phyloP scores from a whole-genome alignment of 2,329 filamentous ascomycete species.

The Trichophyton schoenleinii region DNA sequence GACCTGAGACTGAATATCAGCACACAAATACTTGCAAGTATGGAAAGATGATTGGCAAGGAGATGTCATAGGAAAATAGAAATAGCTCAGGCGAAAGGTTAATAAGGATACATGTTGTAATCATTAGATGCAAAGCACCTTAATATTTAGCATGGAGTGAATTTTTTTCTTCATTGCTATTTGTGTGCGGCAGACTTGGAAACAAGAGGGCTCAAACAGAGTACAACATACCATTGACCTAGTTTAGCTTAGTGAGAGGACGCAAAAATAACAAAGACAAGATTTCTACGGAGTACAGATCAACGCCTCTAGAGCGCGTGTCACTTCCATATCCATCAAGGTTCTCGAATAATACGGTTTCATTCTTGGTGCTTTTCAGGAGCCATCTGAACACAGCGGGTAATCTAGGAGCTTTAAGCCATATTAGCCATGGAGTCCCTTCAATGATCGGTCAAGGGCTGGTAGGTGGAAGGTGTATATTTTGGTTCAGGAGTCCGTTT shows the following conservation, averaged over 20 bases:
- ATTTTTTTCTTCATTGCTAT: constrained; percentile 18
- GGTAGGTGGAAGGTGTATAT: not conserved
- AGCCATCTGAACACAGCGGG: not conserved
- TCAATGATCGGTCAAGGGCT: not conserved
- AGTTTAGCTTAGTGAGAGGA: not conserved
- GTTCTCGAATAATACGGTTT: not conserved
- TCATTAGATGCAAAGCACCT: constrained; percentile 39
- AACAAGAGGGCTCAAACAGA: not conserved
- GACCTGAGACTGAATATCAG: not conserved
- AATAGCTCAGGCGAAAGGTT: constrained; percentile 50
- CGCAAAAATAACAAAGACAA: constrained; percentile 5
- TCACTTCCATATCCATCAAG: too few relatives aligned
- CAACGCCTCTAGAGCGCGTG: too few relatives aligned
- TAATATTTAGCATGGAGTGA: constrained; percentile 54
- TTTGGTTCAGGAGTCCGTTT: constrained; percentile 39
- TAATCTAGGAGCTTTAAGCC: not conserved
- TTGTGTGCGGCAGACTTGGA: not conserved
- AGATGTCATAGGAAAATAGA: not conserved
- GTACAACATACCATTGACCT: not conserved
- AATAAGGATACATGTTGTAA: constrained; percentile 45
- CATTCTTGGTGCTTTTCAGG: not conserved
- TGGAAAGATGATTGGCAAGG: not conserved
- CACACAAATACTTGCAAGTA: not conserved
- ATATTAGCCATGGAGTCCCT: not conserved
- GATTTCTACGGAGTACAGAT: constrained; percentile 15